These are phyloP conservation scores for Pseudozyma hubeiensis DNA, from an alignment of 1,284 basidiomycete species.

Conservation along the genomic window DNA sequence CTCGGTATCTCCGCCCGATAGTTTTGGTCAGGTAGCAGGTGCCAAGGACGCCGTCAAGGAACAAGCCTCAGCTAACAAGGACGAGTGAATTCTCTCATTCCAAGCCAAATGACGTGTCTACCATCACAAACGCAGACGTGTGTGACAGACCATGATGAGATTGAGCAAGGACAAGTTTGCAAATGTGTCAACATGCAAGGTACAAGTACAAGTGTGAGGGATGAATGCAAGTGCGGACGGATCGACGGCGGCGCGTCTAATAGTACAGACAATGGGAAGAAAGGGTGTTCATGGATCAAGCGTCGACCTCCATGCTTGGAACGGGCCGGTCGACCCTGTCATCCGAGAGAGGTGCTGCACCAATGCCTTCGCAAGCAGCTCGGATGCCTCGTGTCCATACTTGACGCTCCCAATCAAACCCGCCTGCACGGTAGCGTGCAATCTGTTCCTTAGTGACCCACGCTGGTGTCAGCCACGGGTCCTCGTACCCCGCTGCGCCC, in stretches of 20 bases:
- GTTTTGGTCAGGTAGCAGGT: slow-evolving; percentile 21
- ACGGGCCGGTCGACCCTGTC: not conserved
- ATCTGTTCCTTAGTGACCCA: slow-evolving; percentile 40
- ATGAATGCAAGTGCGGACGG: not conserved
- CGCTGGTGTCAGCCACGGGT: slow-evolving; percentile 57
- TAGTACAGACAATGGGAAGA: too few species aligned
- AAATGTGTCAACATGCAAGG: too few species aligned
- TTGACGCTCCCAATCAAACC: slow-evolving; percentile 60
- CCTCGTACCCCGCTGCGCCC: slow-evolving; percentile 53
- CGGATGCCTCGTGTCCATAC: slow-evolving; percentile 57
- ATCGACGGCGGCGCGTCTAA: not conserved
- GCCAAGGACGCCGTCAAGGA: slow-evolving; percentile 44
- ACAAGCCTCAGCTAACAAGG: slow-evolving; percentile 11
- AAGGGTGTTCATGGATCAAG: not conserved
- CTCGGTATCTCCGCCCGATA: not conserved
- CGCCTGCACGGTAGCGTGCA: slow-evolving; percentile 58
- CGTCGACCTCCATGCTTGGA: slow-evolving; percentile 41
- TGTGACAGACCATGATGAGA: too few species aligned
- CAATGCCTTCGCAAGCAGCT: slow-evolving; percentile 53
- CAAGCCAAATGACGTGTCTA: too few species aligned
- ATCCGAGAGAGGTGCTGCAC: slow-evolving; percentile 28
- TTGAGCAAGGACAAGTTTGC: too few species aligned
- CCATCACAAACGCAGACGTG: too few species aligned
- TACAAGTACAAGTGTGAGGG: not conserved
- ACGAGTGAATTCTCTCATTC: not conserved